A percentile compares a stretch with the other conserved stretches of the same genome.
phyloP scores from a whole-genome alignment of 164 flowering plant genomes.

The Sedum album region DNA sequence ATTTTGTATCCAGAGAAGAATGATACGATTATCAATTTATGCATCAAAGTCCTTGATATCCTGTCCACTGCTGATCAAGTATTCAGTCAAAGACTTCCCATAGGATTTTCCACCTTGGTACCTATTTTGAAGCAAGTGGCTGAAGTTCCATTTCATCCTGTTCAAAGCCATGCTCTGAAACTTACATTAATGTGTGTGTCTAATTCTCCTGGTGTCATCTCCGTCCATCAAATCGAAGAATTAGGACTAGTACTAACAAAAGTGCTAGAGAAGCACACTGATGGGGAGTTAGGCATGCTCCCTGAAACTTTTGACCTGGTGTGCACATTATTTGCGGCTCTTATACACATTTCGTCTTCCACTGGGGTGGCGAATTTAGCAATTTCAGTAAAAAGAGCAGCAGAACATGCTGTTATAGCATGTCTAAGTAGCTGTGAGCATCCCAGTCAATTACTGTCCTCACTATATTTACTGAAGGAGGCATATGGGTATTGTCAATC shows the following conservation, averaged over 20 bases:
- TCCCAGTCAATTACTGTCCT: slow-evolving; percentile 43
- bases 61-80: slow-evolving; percentile 54
- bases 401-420: slow-evolving; percentile 39
- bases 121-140: slow-evolving; percentile 58
- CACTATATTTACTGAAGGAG: slow-evolving; percentile 71
- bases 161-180: slow-evolving; percentile 54
- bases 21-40: slow-evolving; percentile 57
- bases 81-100: slow-evolving; percentile 60
- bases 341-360: slow-evolving; percentile 51
- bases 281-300: slow-evolving; percentile 62
- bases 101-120: slow-evolving; percentile 78
- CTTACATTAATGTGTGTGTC: slow-evolving; percentile 50
- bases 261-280: slow-evolving; percentile 50
- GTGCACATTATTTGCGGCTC: slow-evolving; percentile 58
- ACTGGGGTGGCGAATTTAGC: slow-evolving; percentile 29
- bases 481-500: slow-evolving; percentile 38
- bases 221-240: slow-evolving; percentile 56
- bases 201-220: slow-evolving; percentile 63
- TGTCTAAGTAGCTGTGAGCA: slow-evolving; percentile 31
- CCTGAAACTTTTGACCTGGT: slow-evolving; percentile 51
- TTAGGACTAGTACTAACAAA: slow-evolving; percentile 39
- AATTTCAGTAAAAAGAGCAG: slow-evolving; percentile 40
- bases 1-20: slow-evolving; percentile 38
- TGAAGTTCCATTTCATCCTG: slow-evolving; percentile 80
- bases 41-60: slow-evolving; percentile 63